Percentiles rank a stretch among this genome's conserved stretches.
phyloP scores from a whole-genome alignment of 768 basidiomycete species.

The Dacryopinax spathularia region DNA sequence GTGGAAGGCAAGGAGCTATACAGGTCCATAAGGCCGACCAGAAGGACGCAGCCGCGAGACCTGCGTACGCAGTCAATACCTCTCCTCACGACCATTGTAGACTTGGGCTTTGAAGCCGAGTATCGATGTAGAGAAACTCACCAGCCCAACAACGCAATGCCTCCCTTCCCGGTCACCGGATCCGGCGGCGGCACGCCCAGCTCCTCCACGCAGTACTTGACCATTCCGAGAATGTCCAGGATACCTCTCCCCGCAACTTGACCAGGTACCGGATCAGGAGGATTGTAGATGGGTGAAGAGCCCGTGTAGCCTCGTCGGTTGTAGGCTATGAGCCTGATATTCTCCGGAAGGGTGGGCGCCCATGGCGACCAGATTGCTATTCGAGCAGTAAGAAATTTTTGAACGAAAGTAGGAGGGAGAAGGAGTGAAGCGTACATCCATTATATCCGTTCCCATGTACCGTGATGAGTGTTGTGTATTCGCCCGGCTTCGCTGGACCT shows the following conservation, averaged over 20 bases:
- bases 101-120: neutral
- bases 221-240: neutral
- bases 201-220: neutral
- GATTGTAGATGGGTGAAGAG: slow-evolving; percentile 1
- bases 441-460: neutral
- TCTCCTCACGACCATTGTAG: no score
- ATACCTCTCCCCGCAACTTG: neutral
- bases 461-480: neutral
- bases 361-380: neutral
- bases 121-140: no score
- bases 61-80: neutral
- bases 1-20: neutral
- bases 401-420: neutral
- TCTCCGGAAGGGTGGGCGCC: neutral
- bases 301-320: neutral
- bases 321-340: neutral
- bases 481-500: neutral
- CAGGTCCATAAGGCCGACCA: neutral
- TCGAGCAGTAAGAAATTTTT: neutral
- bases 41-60: neutral
- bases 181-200: neutral
- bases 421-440: neutral
- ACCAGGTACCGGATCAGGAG: neutral
- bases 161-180: neutral
- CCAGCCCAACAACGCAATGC: neutral